Evolutionary conservation across 2,329 filamentous ascomycete genomes (phyloP), one percentile per base, ranked within the genome.

Genomic region (Pseudogymnoascus sp.): DNA sequence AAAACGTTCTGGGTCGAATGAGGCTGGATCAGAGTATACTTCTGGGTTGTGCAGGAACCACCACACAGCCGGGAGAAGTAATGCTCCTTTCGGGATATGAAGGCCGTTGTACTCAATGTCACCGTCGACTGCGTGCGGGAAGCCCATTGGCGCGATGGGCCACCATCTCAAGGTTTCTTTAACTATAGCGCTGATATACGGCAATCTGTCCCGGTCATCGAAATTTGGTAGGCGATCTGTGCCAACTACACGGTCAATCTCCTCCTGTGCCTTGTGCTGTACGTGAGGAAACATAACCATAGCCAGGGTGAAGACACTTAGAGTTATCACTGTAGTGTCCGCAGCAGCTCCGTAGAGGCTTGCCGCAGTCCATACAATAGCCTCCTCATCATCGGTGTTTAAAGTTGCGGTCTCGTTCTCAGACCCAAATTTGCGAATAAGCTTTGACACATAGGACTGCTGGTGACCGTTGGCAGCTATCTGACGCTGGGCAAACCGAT

Each of bases 91-190:
- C 10, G 81, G 82, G 60, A 86, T 83, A 65, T 78, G 77, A 69
- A 81, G 80, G 51, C 79, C 82, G 23, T 81, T 75, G 68, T 85
- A 86, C 12, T 79, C 74, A 63, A 86, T 83, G 60, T 86, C 83
- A 59, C 78, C 72, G 2, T 79, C 75, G 11, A 81, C 75, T 57
- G 74, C 76, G 69, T 86, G 83, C 1, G 84, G 83, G 34, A 86
- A 78, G 3, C 79, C 80, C 3, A 81, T 71, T 1, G 80, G 78
- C 2, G 75, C 76, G 4, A 81, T 72, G 1, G 79, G 79, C 29
- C 73, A 73, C 75, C 77, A 80, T 6, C 80, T 75, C 42, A 77
- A 72, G 4, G 76, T 75, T 66, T 83, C 81, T 62, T 80, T 75
- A 10, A 83, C 70, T 16, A 81, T 72, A 29, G 73, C 73, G 62